These are phyloP conservation scores for Epichloe aotearoae DNA, from an alignment of 2,329 filamentous ascomycete genomes.

Conservation along the genomic window DNA sequence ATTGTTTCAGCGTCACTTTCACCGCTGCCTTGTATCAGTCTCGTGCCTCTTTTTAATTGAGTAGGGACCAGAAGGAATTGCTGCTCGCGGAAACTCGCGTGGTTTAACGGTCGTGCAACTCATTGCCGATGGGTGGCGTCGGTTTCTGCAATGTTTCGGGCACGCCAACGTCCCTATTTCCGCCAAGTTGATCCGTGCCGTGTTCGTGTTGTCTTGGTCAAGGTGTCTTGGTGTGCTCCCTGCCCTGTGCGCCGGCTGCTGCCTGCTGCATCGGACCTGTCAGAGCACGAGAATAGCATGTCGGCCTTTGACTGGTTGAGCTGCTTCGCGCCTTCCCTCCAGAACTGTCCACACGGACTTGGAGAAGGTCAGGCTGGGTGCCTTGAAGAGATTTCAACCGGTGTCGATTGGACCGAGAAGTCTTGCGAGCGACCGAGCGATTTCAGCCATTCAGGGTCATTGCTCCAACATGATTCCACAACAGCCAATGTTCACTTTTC, in stretches of 20 bases:
- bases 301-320: not conserved
- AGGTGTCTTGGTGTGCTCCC: not conserved
- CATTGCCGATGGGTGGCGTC: not conserved
- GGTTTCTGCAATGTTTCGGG: too few species aligned
- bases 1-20: too few species aligned
- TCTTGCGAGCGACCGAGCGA: not conserved
- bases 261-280: not conserved
- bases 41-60: too few species aligned
- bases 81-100: too few species aligned
- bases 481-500: not conserved
- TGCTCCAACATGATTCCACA: not conserved
- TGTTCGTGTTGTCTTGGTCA: too few species aligned
- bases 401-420: not conserved
- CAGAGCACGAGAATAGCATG: not conserved
- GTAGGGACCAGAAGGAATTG: too few species aligned
- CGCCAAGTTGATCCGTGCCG: too few species aligned
- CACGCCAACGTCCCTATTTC: too few species aligned
- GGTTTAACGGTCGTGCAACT: not conserved
- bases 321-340: not conserved
- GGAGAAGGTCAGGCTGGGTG: not conserved
- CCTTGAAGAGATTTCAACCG: not conserved
- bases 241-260: not conserved
- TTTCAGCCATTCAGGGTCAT: not conserved
- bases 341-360: not conserved
- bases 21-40: too few species aligned